Evolutionary conservation across 2,329 filamentous ascomycete genomes (phyloP).

Genomic region (Akanthomyces lecanii): DNA sequence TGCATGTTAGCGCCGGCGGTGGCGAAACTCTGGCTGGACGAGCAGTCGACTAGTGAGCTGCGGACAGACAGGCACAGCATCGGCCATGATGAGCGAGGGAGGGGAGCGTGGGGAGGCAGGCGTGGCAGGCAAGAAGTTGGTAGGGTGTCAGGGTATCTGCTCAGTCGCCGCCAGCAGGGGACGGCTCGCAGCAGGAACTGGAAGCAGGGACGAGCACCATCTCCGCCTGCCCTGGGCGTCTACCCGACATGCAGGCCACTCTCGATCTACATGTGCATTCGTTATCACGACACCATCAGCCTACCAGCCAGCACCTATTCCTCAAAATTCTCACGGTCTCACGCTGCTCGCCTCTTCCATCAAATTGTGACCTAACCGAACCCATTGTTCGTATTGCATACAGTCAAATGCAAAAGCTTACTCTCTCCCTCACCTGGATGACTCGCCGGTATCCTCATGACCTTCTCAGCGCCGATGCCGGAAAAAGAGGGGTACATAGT

Average conservation of each 20-base stretch:
- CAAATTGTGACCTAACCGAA: too few relatives aligned
- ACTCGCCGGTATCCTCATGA: conserved; percentile 8
- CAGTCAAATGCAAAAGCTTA: not conserved
- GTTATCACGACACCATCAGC: not conserved
- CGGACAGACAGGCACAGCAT: not conserved
- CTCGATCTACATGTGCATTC: not conserved
- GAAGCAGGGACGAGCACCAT: not conserved
- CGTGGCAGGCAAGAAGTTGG: too few relatives aligned
- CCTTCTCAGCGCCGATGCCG: not conserved
- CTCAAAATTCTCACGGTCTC: not conserved
- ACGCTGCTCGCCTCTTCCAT: not conserved
- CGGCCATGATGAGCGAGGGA: not conserved
- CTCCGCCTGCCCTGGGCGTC: not conserved
- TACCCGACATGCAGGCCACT: not conserved
- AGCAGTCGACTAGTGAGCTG: not conserved
- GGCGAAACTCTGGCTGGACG: conserved; percentile 7
- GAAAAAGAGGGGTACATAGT: conserved; percentile 4
- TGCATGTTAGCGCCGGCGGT: not conserved
- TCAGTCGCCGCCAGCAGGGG: too few relatives aligned
- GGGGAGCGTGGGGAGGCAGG: too few relatives aligned
- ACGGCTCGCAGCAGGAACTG: too few relatives aligned
- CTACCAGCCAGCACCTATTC: not conserved
- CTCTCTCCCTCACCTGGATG: not conserved
- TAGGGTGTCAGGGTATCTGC: not conserved
- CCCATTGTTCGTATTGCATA: too few relatives aligned